phyloP scores from a whole-genome alignment of 2,329 filamentous ascomycete genomes.

The Xylariaceae sp. region DNA sequence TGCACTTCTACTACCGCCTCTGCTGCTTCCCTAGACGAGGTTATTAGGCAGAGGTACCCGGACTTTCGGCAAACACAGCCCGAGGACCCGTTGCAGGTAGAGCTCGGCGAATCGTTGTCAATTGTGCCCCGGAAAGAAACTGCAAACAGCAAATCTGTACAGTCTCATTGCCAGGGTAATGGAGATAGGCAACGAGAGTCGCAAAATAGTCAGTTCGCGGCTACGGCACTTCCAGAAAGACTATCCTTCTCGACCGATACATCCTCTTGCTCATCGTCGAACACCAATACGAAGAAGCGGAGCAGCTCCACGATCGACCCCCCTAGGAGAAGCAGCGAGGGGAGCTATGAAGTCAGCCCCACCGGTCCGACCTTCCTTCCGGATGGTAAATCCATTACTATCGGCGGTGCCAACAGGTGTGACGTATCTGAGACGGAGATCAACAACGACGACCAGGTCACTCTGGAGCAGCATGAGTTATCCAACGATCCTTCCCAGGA shows the following conservation, averaged over 20 bases:
- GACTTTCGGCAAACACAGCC: background rate
- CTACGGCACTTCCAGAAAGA: constrained; percentile 14
- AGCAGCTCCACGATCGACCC: constrained; percentile 8
- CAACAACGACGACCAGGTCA: background rate
- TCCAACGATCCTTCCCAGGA: background rate
- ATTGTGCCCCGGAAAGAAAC: too few relatives aligned
- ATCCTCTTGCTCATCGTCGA: constrained; percentile 15
- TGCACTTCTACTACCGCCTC: constrained; percentile 11
- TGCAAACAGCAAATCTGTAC: too few relatives aligned
- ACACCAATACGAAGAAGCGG: constrained; percentile 13
- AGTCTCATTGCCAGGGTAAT: too few relatives aligned
- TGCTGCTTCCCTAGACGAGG: constrained; percentile 21
- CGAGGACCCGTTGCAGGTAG: background rate
- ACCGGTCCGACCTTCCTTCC: background rate
- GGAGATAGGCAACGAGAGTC: constrained; percentile 14
- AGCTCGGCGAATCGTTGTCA: background rate
- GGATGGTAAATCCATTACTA: background rate
- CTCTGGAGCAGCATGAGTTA: background rate
- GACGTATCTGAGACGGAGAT: background rate
- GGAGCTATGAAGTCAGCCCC: background rate
- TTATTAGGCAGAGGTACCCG: constrained; percentile 19
- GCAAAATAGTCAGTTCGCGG: constrained; percentile 13
- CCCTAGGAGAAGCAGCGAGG: background rate
- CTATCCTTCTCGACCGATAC: constrained; percentile 15
- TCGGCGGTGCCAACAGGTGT: background rate